These are phyloP conservation scores for Candida xiaguanensis DNA, from an alignment of 805 yeast genomes.

Conservation along the genomic window DNA sequence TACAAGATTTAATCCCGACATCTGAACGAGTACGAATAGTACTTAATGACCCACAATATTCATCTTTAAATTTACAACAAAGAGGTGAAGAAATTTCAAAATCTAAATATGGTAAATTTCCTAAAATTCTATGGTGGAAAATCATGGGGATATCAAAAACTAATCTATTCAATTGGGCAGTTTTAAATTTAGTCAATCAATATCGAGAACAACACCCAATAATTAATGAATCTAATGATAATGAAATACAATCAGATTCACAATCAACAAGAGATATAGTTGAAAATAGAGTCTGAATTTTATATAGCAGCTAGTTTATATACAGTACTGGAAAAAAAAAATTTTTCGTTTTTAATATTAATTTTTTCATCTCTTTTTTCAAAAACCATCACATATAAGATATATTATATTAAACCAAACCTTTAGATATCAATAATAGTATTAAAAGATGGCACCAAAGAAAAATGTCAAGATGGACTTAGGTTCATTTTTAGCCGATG, in stretches of 20 bases:
- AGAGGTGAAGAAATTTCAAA: conserved; percentile 40
- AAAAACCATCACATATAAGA: background rate
- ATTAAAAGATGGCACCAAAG: conserved; percentile 43
- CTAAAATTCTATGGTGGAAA: conserved; percentile 46
- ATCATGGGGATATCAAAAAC: conserved; percentile 50
- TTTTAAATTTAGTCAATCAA: conserved; percentile 19
- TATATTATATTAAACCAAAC: conserved; percentile 8
- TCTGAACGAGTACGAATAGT: conserved; percentile 41
- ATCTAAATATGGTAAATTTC: conserved; percentile 26
- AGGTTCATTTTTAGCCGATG: conserved; percentile 79
- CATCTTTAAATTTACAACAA: conserved; percentile 40
- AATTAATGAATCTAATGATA: background rate
- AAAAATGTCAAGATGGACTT: conserved; percentile 78
- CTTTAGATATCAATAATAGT: no score
- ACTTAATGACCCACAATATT: conserved; percentile 27
- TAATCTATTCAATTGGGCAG: conserved; percentile 52
- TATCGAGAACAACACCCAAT: conserved; percentile 8
- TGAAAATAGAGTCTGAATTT: conserved; percentile 9
- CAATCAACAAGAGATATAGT: conserved; percentile 5
- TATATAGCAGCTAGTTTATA: background rate
- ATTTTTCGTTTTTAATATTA: background rate
- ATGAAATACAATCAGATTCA: background rate
- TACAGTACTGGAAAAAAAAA: conserved; percentile 5
- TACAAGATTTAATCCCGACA: conserved; percentile 38
- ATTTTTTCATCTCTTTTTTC: conserved; percentile 2